phyloP scores from a whole-genome alignment of 768 basidiomycete species.

The Tephrocybe sp. region DNA sequence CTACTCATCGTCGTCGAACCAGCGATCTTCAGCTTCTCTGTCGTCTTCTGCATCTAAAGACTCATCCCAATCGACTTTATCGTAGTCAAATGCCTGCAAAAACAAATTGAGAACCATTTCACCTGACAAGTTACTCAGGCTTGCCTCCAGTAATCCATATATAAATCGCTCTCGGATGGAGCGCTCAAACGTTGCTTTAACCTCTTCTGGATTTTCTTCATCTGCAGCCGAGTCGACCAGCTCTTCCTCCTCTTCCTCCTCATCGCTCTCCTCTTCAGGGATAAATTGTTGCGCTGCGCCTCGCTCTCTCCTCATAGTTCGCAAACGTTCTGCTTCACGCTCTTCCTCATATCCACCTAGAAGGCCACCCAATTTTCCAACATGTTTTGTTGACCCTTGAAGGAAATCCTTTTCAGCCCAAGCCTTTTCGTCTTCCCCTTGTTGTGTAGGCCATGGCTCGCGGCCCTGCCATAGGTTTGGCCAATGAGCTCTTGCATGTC shows the following conservation, averaged over 20 bases:
- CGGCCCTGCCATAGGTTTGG: constrained; percentile 64
- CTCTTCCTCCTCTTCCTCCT: constrained; percentile 39
- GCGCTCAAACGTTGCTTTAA: constrained; percentile 51
- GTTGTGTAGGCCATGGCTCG: constrained; percentile 45
- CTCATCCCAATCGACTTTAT: constrained; percentile 74
- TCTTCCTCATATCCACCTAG: constrained; percentile 78
- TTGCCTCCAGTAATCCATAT: constrained; percentile 71
- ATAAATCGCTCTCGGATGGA: constrained; percentile 68
- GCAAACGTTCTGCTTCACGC: constrained; percentile 61
- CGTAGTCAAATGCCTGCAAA: constrained; percentile 64
- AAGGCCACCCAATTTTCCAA: constrained; percentile 67
- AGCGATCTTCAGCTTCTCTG: constrained; percentile 60
- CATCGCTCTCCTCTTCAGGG: constrained; percentile 70
- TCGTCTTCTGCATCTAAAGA: constrained; percentile 58
- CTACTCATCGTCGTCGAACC: constrained; percentile 71
- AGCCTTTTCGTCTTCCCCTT: constrained; percentile 60
- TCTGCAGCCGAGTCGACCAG: constrained; percentile 23
- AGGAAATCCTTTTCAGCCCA: constrained; percentile 70
- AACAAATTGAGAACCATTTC: constrained; percentile 1
- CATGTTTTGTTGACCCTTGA: constrained; percentile 49
- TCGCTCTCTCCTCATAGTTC: constrained; percentile 41
- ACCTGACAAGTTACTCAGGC: constrained; percentile 19
- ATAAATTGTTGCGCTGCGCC: constrained; percentile 44
- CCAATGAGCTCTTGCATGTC: constrained; percentile 55
- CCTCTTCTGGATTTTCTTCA: constrained; percentile 48